Evolutionary conservation across 805 yeast genomes (phyloP), one percentile per base, ranked within the genome.

Genomic region (Ogataea chonburiensis): DNA sequence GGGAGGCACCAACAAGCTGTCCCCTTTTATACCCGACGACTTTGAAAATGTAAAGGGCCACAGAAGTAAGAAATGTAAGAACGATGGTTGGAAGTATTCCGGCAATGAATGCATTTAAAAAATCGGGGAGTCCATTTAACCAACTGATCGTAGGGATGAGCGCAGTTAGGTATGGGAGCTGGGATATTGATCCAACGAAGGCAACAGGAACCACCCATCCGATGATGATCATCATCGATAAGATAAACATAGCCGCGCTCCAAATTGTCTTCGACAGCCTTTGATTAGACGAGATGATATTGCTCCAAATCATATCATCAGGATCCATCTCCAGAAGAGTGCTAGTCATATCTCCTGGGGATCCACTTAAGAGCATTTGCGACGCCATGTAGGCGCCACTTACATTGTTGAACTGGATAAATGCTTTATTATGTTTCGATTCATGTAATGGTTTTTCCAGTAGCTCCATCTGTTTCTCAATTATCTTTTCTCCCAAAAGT

Each of bases 151-250:
- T 67, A 0, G 94, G 93, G 17, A 83, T 60, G 31, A 81, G 61
- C 17, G 71, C 67, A 0, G 81, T 71, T 31, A 85, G 55, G 43
- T 78, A 72, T 0, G 89, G 86, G 3, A 81, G 64, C 48, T 87
- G 95, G 0, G 94, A 77, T 0, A 88, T 61, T 19, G 86, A 61
- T 0, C 91, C 88, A 12, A 86, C 77, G 40, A 84, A 69, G 0
- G 95, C 86, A 1, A 87, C 91, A 0, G 96, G 96, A 1, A 87
- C 58, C 1, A 86, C 85, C 81, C 95, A 88, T 25, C 61, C 53
- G 3, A 70, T 45, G 5, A 81, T 78, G 1, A 86, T 61, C 1
- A 67, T 42, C 7, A 75, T 55, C 37, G 78, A 67, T 11, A 73
- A 23, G 3, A 70, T 30, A 17, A 69, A 70, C 0, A 82, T 79